Conservation (phyloP, 768 basidiomycete species). For the Multifurca ochricompacta region DNA sequence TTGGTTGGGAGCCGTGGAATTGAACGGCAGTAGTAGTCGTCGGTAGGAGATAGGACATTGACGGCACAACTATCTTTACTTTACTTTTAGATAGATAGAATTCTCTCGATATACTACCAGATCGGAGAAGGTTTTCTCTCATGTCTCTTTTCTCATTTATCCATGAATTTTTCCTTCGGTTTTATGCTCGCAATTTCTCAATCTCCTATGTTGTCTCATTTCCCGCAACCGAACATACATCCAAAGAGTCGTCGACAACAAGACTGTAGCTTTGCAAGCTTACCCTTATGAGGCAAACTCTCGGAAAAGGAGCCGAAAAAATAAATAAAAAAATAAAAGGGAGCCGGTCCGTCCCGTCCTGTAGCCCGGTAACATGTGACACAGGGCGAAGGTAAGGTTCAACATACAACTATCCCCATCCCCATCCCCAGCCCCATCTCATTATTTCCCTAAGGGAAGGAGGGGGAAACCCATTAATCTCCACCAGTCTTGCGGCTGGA, state of each 20-base stretch:
- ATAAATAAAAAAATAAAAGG: too few species aligned
- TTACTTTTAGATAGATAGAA: too few species aligned
- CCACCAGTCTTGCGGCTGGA: neutral
- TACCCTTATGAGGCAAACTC: neutral
- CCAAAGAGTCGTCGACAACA: too few species aligned
- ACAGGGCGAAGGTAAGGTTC: too few species aligned
- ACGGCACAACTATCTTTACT: neutral
- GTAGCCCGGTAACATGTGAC: too few species aligned
- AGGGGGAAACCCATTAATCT: conserved; percentile 4
- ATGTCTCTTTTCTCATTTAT: neutral
- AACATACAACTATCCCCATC: too few species aligned
- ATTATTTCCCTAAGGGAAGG: neutral
- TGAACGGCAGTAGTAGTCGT: neutral
- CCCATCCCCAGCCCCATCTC: too few species aligned
- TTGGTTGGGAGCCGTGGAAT: neutral
- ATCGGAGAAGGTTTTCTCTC: neutral
- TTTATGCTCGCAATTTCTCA: neutral
- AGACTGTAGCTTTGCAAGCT: too few species aligned
- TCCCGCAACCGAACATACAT: neutral
- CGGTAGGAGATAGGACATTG: neutral
- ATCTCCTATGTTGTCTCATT: neutral
- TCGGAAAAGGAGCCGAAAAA: neutral
- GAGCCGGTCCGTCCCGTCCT: too few species aligned
- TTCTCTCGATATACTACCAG: too few species aligned
- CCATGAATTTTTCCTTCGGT: neutral